A percentile compares a stretch with the other conserved stretches of the same genome.
Conservation (phyloP, 2,329 filamentous ascomycete species). For the Phialocephala subalpina region DNA sequence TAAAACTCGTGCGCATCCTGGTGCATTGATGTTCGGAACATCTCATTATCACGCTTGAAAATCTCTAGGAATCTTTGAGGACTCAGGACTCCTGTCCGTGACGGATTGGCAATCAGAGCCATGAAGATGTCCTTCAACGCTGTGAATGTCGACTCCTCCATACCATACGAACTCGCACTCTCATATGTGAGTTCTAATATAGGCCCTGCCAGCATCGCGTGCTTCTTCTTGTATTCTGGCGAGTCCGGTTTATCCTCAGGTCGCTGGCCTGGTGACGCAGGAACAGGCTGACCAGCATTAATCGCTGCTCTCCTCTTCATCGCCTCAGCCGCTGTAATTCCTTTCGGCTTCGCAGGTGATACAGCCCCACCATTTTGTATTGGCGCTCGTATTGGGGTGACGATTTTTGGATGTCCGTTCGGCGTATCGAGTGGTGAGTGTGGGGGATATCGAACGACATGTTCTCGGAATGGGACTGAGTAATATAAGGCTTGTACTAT, state of each 20-base stretch:
- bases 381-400: slow-evolving; percentile 63
- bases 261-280: slow-evolving; percentile 58
- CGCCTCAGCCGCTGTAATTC: slow-evolving; percentile 62
- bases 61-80: slow-evolving; percentile 94
- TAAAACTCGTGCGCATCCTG: slow-evolving; percentile 98
- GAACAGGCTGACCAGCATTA: slow-evolving; percentile 61
- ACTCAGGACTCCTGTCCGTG: slow-evolving; percentile 88
- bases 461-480: slow-evolving; percentile 90
- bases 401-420: slow-evolving; percentile 65
- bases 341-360: slow-evolving; percentile 59
- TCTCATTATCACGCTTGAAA: slow-evolving; percentile 92
- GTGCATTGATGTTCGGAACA: slow-evolving; percentile 97
- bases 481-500: slow-evolving; percentile 98
- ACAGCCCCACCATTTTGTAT: slow-evolving; percentile 53
- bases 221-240: slow-evolving; percentile 97
- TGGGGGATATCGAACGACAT: slow-evolving; percentile 89
- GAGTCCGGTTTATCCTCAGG: slow-evolving; percentile 95
- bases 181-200: slow-evolving; percentile 86
- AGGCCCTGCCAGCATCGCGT: slow-evolving; percentile 87
- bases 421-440: slow-evolving; percentile 74
- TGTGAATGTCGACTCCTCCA: slow-evolving; percentile 95
- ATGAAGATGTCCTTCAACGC: slow-evolving; percentile 96
- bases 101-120: slow-evolving; percentile 81
- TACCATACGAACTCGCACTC: slow-evolving; percentile 81
- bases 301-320: slow-evolving; percentile 63